These are phyloP conservation scores for Nitzschia sp. DNA, from an alignment of 108 stramenopile genomes.

Conservation along the genomic window DNA sequence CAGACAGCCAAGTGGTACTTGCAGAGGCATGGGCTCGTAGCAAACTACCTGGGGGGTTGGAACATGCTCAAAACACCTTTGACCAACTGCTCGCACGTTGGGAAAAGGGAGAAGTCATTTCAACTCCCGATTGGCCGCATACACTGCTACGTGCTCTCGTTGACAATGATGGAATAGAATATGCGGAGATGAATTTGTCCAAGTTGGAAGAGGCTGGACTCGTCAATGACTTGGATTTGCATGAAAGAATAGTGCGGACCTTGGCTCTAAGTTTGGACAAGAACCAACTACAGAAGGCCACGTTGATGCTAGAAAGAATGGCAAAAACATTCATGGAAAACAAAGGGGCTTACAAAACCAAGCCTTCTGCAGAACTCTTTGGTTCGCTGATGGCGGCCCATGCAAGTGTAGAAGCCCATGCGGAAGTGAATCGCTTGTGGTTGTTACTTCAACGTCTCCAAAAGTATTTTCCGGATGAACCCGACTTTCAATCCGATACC, in stretches of 20 bases:
- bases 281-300: conserved; percentile 4
- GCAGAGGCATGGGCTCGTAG: conserved; percentile 8
- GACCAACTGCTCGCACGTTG: neutral
- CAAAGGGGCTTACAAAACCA: neutral
- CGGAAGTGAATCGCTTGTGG: conserved; percentile 7
- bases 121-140: neutral
- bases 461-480: neutral
- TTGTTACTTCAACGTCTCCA: neutral
- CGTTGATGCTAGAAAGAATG: conserved; percentile 15
- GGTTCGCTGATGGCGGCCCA: neutral
- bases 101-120: neutral
- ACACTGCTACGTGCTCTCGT: neutral
- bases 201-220: neutral
- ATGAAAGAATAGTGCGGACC: neutral
- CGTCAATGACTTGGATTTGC: neutral
- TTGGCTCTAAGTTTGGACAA: neutral
- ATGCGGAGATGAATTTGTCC: neutral
- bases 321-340: neutral
- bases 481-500: neutral
- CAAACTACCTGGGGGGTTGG: neutral
- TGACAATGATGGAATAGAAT: neutral
- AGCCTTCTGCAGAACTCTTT: conserved; percentile 3
- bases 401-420: neutral
- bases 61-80: conserved; percentile 1
- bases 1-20: neutral